These are phyloP conservation scores for Oryza glaberrima DNA, from an alignment of 176 grass and related monocot genomes.

Conservation along the genomic window DNA sequence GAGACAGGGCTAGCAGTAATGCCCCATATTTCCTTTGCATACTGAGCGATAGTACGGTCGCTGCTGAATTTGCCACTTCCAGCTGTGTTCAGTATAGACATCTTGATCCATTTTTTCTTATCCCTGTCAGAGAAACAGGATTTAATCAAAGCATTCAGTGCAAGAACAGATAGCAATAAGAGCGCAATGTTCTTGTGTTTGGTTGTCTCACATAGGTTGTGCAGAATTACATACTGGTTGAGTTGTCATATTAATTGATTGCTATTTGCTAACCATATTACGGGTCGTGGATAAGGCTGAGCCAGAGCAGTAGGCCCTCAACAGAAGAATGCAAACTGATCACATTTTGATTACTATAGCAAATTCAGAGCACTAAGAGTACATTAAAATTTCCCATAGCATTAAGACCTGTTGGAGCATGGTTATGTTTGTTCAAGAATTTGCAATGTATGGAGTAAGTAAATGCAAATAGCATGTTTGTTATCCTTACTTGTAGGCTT, in stretches of 20 bases:
- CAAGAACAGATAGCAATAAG: not conserved
- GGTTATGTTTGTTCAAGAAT: conserved; percentile 24
- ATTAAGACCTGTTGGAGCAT: not conserved
- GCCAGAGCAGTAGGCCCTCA: not conserved
- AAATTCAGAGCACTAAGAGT: not conserved
- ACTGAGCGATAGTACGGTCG: conserved; percentile 89
- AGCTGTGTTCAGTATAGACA: conserved; percentile 96
- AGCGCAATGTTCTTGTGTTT: not conserved
- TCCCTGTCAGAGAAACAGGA: conserved; percentile 61
- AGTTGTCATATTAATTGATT: not conserved
- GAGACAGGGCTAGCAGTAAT: conserved; percentile 72
- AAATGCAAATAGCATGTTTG: conserved; percentile 24
- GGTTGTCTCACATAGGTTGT: not conserved
- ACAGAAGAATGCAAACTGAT: not conserved
- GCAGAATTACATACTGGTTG: not conserved
- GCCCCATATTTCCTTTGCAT: conserved; percentile 93
- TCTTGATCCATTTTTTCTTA: conserved; percentile 85
- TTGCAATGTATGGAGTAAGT: not conserved
- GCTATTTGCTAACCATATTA: not conserved
- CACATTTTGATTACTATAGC: not conserved
- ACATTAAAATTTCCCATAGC: conserved; percentile 13
- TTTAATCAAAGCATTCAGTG: conserved; percentile 13
- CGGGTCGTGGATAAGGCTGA: not conserved
- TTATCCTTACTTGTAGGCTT: conserved; percentile 95
- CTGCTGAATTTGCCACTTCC: conserved; percentile 98